Conservation (phyloP, 495 filamentous ascomycete genomes). For the Hypoxylon intermedium region DNA sequence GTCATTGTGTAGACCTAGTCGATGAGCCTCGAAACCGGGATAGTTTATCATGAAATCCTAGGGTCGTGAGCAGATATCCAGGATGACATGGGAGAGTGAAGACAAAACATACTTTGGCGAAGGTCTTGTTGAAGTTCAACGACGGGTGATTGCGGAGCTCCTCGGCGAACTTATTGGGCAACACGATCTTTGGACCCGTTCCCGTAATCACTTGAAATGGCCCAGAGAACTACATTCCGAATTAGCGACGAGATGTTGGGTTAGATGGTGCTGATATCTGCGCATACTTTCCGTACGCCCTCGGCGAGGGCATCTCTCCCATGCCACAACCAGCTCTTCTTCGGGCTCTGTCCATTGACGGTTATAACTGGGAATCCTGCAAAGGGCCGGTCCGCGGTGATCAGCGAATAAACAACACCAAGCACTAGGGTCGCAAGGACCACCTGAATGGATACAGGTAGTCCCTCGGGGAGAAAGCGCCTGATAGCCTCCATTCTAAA, state of each 20-base stretch:
- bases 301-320: conserved; percentile 31
- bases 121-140: conserved; percentile 50
- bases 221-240: conserved; percentile 28
- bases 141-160: conserved; percentile 56
- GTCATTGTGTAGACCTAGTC: conserved; percentile 30
- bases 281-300: conserved; percentile 30
- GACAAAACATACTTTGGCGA: conserved; percentile 44
- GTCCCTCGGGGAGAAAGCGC: conserved; percentile 32
- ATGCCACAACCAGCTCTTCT: conserved; percentile 35
- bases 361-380: conserved; percentile 39
- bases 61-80: conserved; percentile 1
- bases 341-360: conserved; percentile 35
- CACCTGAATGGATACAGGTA: conserved; percentile 39
- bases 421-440: conserved; percentile 31
- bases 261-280: background rate
- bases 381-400: conserved; percentile 34
- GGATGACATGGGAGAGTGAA: background rate
- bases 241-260: conserved; percentile 9
- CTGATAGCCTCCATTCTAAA: conserved; percentile 35
- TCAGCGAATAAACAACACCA: conserved; percentile 33
- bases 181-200: conserved; percentile 48
- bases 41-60: conserved; percentile 56
- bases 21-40: conserved; percentile 56
- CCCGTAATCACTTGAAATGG: conserved; percentile 43
- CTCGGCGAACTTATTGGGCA: conserved; percentile 58